phyloP scores from a whole-genome alignment of 2,329 filamentous ascomycete genomes.

The Orbilia oligospora region DNA sequence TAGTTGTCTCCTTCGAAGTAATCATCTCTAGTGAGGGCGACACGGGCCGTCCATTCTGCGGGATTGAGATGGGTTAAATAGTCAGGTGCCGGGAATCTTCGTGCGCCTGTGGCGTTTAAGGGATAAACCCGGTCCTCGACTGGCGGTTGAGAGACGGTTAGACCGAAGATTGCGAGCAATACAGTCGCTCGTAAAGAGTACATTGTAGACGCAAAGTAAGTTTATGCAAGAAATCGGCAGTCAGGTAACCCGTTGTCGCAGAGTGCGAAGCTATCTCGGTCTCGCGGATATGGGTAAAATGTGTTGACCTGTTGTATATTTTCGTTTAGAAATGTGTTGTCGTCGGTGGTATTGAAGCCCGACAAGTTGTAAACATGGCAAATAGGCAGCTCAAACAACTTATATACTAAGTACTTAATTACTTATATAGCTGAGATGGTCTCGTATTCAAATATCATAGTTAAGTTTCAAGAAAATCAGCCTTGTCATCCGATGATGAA shows the following conservation, averaged over 20 bases:
- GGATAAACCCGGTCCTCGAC: constrained; percentile 28
- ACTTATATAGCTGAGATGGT: constrained; percentile 27
- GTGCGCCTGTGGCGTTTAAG: constrained; percentile 39
- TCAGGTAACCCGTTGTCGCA: background rate
- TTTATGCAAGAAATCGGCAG: background rate
- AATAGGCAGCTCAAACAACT: constrained; percentile 29
- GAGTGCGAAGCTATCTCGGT: background rate
- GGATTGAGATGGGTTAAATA: constrained; percentile 34
- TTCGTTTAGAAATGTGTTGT: constrained; percentile 7
- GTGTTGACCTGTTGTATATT: constrained; percentile 28
- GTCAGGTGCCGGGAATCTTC: constrained; percentile 31
- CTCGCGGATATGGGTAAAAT: background rate
- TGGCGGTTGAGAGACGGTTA: background rate
- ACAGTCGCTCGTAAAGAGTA: background rate
- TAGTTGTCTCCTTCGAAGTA: constrained; percentile 31
- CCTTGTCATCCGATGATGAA: constrained; percentile 1
- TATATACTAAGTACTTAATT: constrained; percentile 6
- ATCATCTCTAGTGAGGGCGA: constrained; percentile 26
- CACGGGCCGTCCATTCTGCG: constrained; percentile 35
- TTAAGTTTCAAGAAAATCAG: background rate
- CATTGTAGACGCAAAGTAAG: background rate
- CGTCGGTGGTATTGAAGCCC: background rate
- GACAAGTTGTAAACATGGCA: too few relatives aligned
- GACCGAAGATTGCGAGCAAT: background rate
- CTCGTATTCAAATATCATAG: too few relatives aligned